Evolutionary conservation across 192 early-diverging fungal genomes (phyloP), one percentile per base, ranked within the genome.

Genomic region (Coemansia umbellata): DNA sequence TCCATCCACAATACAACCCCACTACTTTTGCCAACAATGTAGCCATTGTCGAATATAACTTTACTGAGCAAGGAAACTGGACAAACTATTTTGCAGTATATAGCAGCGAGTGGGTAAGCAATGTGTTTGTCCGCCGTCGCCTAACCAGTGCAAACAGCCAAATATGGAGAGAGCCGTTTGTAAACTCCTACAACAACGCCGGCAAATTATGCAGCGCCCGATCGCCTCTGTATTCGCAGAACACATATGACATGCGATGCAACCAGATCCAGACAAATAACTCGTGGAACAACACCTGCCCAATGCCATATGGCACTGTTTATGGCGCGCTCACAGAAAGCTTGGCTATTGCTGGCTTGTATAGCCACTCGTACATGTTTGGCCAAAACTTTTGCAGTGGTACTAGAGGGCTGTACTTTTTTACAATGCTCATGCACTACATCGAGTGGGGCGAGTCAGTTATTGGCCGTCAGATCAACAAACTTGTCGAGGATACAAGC

Each of bases 41-140:
- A 6, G 66, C 55, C 15, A 41, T 62, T 4, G 3, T 69, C n/a
- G 39, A 57, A 37, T 69, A 49, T 26, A 49, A 55, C 33, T 61
- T 37, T 37, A 14, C 22, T 4, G 58, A 28, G 3, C 41, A 55
- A 10, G 43, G 55, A 42, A 42, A 19, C 19, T 65, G 62, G 62
- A 17, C 22, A 9, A 65, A 50, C 26, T 39, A 41, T 11, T 26
- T 57, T 18, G 48, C 44, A 2, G 55, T 57, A 10, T 47, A 49
- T 7, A 26, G 31, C 13, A 41, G 32, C 37, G 55, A 57, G 24
- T 56, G 55, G 55, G 39, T 23, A n/a, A 18, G 23, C 3, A 13
- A 31, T 8, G 19, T 31, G 5, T 65, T 43, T 21, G 55, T 57
- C 10, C 62, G 62, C 41, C 49, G 54, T 17, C 45, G 51, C 23